A percentile compares a stretch with the other conserved stretches of the same genome.
These are phyloP conservation scores for Luzula sylvatica DNA, from an alignment of 176 grass and related monocot species.

Conservation along the genomic window DNA sequence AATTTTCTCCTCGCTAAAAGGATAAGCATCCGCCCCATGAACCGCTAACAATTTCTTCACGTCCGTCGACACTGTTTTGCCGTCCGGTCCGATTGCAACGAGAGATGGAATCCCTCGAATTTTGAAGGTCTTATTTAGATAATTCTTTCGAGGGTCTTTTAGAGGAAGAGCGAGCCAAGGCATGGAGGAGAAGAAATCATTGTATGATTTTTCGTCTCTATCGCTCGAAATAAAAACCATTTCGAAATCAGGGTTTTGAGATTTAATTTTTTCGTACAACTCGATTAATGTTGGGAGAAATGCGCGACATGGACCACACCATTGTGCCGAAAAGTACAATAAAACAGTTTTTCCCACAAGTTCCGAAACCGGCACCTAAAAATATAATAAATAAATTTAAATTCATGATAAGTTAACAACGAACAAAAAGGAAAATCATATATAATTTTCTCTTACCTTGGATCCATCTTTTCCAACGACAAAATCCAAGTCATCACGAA, in stretches of 20 bases:
- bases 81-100: slow-evolving; percentile 56
- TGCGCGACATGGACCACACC: slow-evolving; percentile 54
- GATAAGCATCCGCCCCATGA: slow-evolving; percentile 62
- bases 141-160: slow-evolving; percentile 47
- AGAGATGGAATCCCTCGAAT: slow-evolving; percentile 46
- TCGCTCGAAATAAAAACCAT: slow-evolving; percentile 74
- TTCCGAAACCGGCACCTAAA: slow-evolving; percentile 52
- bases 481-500: slow-evolving; percentile 42
- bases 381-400: slow-evolving; percentile 7
- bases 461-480: slow-evolving; percentile 39
- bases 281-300: slow-evolving; percentile 62
- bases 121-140: slow-evolving; percentile 35
- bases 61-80: slow-evolving; percentile 42
- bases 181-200: slow-evolving; percentile 60
- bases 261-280: slow-evolving; percentile 68
- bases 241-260: slow-evolving; percentile 51
- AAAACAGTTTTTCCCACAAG: slow-evolving; percentile 79
- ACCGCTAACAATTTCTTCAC: slow-evolving; percentile 27
- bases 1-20: slow-evolving; percentile 55
- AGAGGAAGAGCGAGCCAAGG: slow-evolving; percentile 73
- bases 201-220: slow-evolving; percentile 43
- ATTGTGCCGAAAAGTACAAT: slow-evolving; percentile 78
- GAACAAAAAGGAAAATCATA: background rate
- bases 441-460: slow-evolving; percentile 34
- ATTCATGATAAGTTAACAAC: background rate